Evolutionary conservation across 129 eudicot genomes (phyloP).

Genomic region (Flaveria linearis): DNA sequence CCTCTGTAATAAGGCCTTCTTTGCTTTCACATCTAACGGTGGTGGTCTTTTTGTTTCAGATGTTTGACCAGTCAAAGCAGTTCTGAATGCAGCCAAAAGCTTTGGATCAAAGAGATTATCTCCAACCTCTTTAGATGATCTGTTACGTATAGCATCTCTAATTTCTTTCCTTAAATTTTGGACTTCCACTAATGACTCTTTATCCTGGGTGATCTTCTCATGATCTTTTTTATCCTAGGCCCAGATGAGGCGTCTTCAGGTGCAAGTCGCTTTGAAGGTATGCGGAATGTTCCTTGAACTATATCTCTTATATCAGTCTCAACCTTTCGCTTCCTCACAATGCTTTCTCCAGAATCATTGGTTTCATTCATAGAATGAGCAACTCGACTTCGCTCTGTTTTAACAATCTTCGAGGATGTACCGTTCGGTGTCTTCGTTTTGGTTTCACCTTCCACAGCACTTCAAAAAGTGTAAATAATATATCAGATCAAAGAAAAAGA

Average conservation of each 20-base stretch:
- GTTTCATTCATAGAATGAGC: constrained; percentile 31
- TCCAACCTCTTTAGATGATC: constrained; percentile 64
- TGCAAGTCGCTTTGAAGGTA: constrained; percentile 34
- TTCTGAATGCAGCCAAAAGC: constrained; percentile 85
- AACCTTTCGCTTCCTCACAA: constrained; percentile 33
- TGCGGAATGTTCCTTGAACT: constrained; percentile 56
- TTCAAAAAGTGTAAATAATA: constrained; percentile 34
- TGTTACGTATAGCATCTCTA: constrained; percentile 82
- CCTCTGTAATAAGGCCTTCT: constrained; percentile 65
- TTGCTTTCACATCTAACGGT: constrained; percentile 66
- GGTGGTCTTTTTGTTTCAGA: constrained; percentile 54
- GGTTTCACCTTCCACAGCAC: constrained; percentile 43
- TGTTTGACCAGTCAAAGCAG: constrained; percentile 67
- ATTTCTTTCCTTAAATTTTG: constrained; percentile 80
- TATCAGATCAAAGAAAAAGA: constrained; percentile 21
- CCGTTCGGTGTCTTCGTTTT: constrained; percentile 37
- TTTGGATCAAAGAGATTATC: constrained; percentile 71
- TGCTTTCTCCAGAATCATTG: constrained; percentile 26
- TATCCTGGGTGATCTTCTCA: constrained; percentile 69
- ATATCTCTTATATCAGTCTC: constrained; percentile 58
- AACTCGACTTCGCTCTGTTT: constrained; percentile 42
- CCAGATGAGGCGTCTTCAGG: constrained; percentile 56
- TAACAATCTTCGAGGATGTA: constrained; percentile 46
- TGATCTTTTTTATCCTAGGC: constrained; percentile 78
- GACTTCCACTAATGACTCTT: constrained; percentile 64